phyloP scores from a whole-genome alignment of 2,329 filamentous ascomycete species.

The Emmonsiellopsis sp. region DNA sequence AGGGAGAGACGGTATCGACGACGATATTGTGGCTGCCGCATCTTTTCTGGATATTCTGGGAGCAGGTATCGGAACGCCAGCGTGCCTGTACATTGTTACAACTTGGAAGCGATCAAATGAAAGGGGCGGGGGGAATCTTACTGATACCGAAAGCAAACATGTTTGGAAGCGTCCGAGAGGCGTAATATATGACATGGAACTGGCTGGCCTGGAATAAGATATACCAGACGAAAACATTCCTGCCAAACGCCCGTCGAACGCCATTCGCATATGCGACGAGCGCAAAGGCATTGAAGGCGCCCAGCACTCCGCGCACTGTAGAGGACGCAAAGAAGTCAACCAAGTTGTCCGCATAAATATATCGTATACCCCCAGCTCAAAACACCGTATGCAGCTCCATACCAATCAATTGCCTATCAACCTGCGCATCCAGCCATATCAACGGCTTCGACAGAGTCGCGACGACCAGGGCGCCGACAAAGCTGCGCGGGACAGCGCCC shows the following conservation, averaged over 20 bases:
- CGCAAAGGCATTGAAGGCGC: constrained; percentile 61
- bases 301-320: constrained; percentile 64
- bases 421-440: constrained; percentile 47
- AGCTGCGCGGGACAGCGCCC: constrained; percentile 83
- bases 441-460: constrained; percentile 63
- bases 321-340: background rate
- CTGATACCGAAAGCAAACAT: constrained; percentile 89
- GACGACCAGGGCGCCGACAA: constrained; percentile 69
- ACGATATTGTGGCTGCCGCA: constrained; percentile 17
- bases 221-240: constrained; percentile 66
- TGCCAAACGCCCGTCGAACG: constrained; percentile 60
- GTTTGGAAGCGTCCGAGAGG: constrained; percentile 83
- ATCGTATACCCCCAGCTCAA: background rate
- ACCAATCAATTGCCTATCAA: constrained; percentile 51
- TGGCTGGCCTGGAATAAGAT: constrained; percentile 67
- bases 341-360: background rate
- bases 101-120: constrained; percentile 4
- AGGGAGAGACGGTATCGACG: constrained; percentile 55
- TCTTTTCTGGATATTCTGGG: constrained; percentile 25
- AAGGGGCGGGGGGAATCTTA: constrained; percentile 36
- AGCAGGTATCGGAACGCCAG: constrained; percentile 40
- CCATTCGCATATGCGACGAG: constrained; percentile 57
- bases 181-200: constrained; percentile 90
- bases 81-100: constrained; percentile 21
- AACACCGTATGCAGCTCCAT: constrained; percentile 11